phyloP scores from a whole-genome alignment of 73 alveolate genomes.

The Paramecium octaurelia region DNA sequence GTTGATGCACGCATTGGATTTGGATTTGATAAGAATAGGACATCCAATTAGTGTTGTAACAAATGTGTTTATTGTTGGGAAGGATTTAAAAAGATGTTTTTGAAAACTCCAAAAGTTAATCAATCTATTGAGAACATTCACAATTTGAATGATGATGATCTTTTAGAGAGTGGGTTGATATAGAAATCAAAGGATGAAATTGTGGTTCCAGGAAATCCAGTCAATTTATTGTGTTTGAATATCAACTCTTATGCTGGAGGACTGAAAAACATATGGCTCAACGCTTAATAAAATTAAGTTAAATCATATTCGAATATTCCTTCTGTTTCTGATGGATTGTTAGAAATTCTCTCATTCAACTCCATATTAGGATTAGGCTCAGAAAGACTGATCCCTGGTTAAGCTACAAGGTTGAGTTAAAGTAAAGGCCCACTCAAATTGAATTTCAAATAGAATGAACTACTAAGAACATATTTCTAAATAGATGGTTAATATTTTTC shows the following conservation, averaged over 20 bases:
- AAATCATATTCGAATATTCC: conserved; percentile 8
- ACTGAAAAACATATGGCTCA: conserved; percentile 78
- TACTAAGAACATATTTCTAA: conserved; percentile 66
- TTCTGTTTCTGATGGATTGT: conserved; percentile 70
- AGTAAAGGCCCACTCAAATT: conserved; percentile 69
- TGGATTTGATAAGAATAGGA: conserved; percentile 88
- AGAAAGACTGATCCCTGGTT: conserved; percentile 61
- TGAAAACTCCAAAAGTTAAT: conserved; percentile 37
- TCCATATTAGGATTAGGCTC: conserved; percentile 61
- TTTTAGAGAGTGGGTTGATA: background rate
- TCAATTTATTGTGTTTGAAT: conserved; percentile 65
- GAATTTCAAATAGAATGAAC: conserved; percentile 53
- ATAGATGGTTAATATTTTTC: conserved; percentile 81
- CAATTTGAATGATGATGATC: conserved; percentile 42
- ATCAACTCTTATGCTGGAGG: conserved; percentile 90
- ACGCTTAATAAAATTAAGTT: conserved; percentile 51
- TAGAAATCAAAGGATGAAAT: conserved; percentile 67
- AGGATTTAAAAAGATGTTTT: conserved; percentile 87
- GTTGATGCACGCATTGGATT: conserved; percentile 94
- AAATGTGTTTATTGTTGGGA: conserved; percentile 91
- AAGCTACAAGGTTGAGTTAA: conserved; percentile 68
- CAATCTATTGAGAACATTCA: conserved; percentile 24
- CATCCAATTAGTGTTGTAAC: conserved; percentile 72
- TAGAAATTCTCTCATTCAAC: conserved; percentile 71
- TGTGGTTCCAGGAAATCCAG: conserved; percentile 63